Base-by-base conservation (phyloP, 2,329 filamentous ascomycete species). In the Diplodia sapinea region DNA sequence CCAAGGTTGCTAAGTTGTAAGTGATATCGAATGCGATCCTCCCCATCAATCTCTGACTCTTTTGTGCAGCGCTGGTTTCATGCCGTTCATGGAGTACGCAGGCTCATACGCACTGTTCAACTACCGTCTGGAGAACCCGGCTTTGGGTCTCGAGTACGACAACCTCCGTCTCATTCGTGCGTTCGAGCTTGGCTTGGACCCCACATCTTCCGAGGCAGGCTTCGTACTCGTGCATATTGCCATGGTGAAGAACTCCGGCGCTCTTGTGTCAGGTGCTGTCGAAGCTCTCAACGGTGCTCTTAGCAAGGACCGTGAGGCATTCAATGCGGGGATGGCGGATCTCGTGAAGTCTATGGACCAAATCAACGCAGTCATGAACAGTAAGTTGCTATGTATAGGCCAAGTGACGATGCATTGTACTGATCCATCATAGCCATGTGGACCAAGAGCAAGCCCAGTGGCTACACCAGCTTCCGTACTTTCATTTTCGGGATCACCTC, bases 401-500 rank as follows among this genome's bases (percentile, higher is more conserved):
- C 23, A 50, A 31, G 8, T 11, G 7, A 31, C 3, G 9, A 33
- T 4, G 1, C 6, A 9, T 9, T 20, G 9, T 23, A 38, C 59
- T 63, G 13, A 63, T 17, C 8, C 13, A 5, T 33, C 20, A 11
- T 63, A 88, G 86, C 84, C 54, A 98, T 98, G 94, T 97, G 94
- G 94, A 86, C 85, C 69, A 92, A 93, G 78, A 95, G 91, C 67
- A 91, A 91, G 73, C 94, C 94, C 2, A 85, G 86, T 20, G 88
- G 93, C 72, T 97, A 97, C 81, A 92, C 91, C 68, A 90, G 87
- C 72, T 97, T 97, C 87, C 91, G 94, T 50, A 96, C 94, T 12
- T 97, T 97, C 83, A 97, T 97, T 82, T 97, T 97, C 76, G 94
- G 94, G 73, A 97, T 97, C 79, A 96, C 93, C 1, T 91, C 88